Evolutionary conservation across 495 filamentous ascomycete genomes (phyloP).

Genomic region (Penicillium atrosanguineum): DNA sequence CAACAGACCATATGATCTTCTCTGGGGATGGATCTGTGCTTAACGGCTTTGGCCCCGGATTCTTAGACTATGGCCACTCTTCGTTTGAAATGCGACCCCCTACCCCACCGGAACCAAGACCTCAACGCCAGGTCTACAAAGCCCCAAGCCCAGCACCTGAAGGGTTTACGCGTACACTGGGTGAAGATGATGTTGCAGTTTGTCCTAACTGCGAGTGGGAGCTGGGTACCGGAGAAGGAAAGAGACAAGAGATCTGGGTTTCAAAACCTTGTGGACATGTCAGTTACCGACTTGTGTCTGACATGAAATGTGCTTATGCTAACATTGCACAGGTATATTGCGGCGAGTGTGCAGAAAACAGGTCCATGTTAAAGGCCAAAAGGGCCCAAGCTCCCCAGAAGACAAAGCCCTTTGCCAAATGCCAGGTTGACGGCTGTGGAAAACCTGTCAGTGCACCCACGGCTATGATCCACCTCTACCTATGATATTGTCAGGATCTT

Average conservation of each 20-base stretch:
- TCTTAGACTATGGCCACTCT: constrained; percentile 17
- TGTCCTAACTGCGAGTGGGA: constrained; percentile 74
- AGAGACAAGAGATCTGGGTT: constrained; percentile 69
- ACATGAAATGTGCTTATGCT: constrained; percentile 1
- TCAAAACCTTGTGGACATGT: constrained; percentile 75
- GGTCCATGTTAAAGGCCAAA: constrained; percentile 39
- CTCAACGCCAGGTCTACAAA: constrained; percentile 53
- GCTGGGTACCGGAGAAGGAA: constrained; percentile 57
- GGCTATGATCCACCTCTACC: constrained; percentile 49
- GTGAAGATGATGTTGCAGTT: constrained; percentile 60
- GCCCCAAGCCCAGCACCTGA: constrained; percentile 54
- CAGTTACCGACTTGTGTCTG: constrained; percentile 28
- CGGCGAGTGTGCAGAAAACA: constrained; percentile 60
- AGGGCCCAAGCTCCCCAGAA: constrained; percentile 21
- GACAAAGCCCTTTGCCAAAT: constrained; percentile 46
- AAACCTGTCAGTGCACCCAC: constrained; percentile 33
- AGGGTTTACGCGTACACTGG: constrained; percentile 64
- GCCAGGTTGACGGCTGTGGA: constrained; percentile 50
- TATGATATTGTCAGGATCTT: constrained; percentile 28
- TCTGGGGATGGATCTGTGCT: neutral
- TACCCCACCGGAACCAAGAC: constrained; percentile 13
- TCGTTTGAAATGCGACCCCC: constrained; percentile 26
- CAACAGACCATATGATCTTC: neutral
- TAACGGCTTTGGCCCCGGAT: neutral
- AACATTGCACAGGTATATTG: constrained; percentile 61